A percentile compares a stretch with the other conserved stretches of the same genome.
phyloP scores from a whole-genome alignment of 148 eudicot species.

The Silene uniflora region DNA sequence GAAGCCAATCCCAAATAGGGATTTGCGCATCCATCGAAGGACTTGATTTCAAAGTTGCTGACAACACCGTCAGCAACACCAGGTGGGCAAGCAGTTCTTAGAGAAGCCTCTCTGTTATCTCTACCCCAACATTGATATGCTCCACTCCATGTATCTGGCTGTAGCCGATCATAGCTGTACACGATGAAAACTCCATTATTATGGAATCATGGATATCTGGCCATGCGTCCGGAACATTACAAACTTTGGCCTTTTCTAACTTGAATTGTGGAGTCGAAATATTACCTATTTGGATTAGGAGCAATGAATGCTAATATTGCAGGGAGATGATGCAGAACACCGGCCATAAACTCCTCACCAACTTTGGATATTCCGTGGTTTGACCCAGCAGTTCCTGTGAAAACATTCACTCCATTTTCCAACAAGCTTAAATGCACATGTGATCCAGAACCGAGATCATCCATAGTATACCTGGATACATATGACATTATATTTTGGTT shows the following conservation, averaged over 20 bases:
- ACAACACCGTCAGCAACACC: constrained; percentile 70
- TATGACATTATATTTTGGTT: background rate
- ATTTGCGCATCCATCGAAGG: constrained; percentile 96
- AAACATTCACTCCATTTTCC: constrained; percentile 73
- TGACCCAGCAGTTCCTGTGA: constrained; percentile 56
- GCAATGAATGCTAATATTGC: constrained; percentile 86
- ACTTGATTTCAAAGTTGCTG: constrained; percentile 90
- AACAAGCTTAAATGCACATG: constrained; percentile 94
- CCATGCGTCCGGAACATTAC: too few species aligned
- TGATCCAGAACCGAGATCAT: constrained; percentile 88
- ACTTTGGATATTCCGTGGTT: constrained; percentile 70
- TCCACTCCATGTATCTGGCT: constrained; percentile 94
- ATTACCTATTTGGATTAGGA: constrained; percentile 82
- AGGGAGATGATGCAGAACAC: constrained; percentile 87
- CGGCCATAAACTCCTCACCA: constrained; percentile 96
- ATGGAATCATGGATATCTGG: too few species aligned
- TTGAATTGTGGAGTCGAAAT: too few species aligned
- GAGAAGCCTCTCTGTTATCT: constrained; percentile 84
- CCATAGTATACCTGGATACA: constrained; percentile 55
- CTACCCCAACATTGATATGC: constrained; percentile 92
- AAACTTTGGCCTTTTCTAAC: too few species aligned
- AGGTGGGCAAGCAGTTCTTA: constrained; percentile 90
- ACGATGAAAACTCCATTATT: constrained; percentile 2
- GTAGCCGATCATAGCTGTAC: constrained; percentile 81
- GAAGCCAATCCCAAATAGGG: constrained; percentile 81